Evolutionary conservation across 2,329 filamentous ascomycete species (phyloP).

Genomic region (Ophiocordyceps polyrhachis-furcata): DNA sequence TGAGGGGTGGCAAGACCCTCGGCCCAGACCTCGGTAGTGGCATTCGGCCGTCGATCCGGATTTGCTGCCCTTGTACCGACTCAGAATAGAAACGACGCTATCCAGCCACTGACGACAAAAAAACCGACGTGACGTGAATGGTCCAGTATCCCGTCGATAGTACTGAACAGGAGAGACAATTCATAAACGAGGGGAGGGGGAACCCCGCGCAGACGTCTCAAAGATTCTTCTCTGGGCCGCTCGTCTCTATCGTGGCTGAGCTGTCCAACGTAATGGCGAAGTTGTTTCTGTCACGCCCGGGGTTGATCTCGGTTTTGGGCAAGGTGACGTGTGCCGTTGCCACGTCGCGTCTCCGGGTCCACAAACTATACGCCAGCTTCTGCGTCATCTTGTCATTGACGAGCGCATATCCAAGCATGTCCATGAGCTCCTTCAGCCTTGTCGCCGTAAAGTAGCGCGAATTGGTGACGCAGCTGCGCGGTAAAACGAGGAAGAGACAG

Average conservation of each 20-base stretch:
- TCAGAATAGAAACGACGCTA: not conserved
- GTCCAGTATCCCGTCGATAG: not conserved
- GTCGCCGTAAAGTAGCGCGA: slow-evolving; percentile 71
- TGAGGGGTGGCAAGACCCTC: not conserved
- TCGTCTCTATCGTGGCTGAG: not conserved
- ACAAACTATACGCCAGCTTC: slow-evolving; percentile 83
- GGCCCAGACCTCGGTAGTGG: not conserved
- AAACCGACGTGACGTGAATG: not conserved
- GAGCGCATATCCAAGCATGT: slow-evolving; percentile 51
- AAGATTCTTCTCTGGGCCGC: not conserved
- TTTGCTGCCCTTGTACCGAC: not conserved
- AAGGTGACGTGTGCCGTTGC: slow-evolving; percentile 7
- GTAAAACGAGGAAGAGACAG: slow-evolving; percentile 73
- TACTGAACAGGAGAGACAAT: not conserved
- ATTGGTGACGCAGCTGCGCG: slow-evolving; percentile 72
- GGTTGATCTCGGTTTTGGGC: slow-evolving; percentile 55
- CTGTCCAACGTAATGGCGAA: slow-evolving; percentile 56
- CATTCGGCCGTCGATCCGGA: not conserved
- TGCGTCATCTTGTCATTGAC: slow-evolving; percentile 52
- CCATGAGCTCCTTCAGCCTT: slow-evolving; percentile 55
- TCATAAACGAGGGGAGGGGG: too few relatives aligned
- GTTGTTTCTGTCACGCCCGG: slow-evolving; percentile 68
- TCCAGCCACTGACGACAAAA: not conserved
- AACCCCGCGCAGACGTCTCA: not conserved
- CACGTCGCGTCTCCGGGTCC: slow-evolving; percentile 30